Evolutionary conservation across 768 basidiomycete genomes (phyloP).

Genomic region (Kwoniella mangroviensis): DNA sequence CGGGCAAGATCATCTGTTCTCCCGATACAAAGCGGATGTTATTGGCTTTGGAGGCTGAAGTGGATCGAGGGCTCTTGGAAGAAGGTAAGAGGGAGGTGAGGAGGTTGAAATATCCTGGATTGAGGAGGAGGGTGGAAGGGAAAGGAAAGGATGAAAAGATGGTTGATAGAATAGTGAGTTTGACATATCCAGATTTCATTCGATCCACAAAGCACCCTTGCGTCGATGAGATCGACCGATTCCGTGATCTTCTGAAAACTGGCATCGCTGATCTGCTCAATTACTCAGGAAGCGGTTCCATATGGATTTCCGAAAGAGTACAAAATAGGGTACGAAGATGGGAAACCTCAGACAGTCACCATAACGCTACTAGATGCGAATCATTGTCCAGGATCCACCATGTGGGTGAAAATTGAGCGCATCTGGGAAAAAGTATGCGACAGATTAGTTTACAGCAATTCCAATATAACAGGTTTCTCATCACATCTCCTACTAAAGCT

Average conservation of each 20-base stretch:
- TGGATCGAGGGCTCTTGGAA: conserved; percentile 17
- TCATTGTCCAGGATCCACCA: conserved; percentile 91
- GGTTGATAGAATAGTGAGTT: conserved; percentile 47
- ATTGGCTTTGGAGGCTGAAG: conserved; percentile 69
- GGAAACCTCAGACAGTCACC: conserved; percentile 63
- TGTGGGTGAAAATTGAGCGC: conserved; percentile 73
- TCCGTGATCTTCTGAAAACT: too few relatives aligned
- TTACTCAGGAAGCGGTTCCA: conserved; percentile 48
- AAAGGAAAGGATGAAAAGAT: conserved; percentile 35
- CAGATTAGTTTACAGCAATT: too few relatives aligned
- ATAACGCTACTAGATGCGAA: conserved; percentile 88
- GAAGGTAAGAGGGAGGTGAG: conserved; percentile 29
- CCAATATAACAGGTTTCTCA: conserved; percentile 88
- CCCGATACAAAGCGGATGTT: conserved; percentile 85
- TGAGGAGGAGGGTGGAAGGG: conserved; percentile 24
- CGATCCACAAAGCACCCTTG: not conserved
- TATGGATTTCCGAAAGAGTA: conserved; percentile 65
- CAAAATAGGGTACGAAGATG: conserved; percentile 62
- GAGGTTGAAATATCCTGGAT: conserved; percentile 29
- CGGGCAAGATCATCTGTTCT: conserved; percentile 75
- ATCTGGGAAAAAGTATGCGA: too few relatives aligned
- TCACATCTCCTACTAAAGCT: conserved; percentile 66
- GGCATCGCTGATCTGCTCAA: too few relatives aligned
- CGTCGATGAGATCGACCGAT: too few relatives aligned
- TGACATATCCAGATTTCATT: not conserved